Evolutionary conservation across 2,329 filamentous ascomycete genomes (phyloP).

Genomic region (Chrysoporthe deuterocubensis): DNA sequence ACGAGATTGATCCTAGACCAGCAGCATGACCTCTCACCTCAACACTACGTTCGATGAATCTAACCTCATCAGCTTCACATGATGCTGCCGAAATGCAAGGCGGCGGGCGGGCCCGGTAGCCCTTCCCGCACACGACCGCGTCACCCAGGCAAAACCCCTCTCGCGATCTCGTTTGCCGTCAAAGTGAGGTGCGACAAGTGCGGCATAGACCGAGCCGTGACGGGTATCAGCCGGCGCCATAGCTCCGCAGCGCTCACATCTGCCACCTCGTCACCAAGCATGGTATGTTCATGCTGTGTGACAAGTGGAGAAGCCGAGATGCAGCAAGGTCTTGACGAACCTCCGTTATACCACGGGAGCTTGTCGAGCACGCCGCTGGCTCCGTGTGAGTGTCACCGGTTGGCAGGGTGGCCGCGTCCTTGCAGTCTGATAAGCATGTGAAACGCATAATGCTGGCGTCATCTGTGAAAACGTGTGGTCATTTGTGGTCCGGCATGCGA

Average conservation of each 20-base stretch:
- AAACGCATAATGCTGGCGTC: not conserved
- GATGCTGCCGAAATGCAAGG: slow-evolving; percentile 4
- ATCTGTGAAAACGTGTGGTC: not conserved
- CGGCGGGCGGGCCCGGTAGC: slow-evolving; percentile 11
- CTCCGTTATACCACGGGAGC: not conserved
- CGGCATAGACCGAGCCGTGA: slow-evolving; percentile 11
- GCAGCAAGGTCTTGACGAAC: not conserved
- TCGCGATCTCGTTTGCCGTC: not conserved
- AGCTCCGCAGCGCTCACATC: not conserved
- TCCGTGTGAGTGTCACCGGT: not conserved
- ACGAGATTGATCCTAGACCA: not conserved
- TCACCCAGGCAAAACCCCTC: not conserved
- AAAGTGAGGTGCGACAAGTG: not conserved
- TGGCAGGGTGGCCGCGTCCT: not conserved
- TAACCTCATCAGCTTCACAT: slow-evolving; percentile 13
- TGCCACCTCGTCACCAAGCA: not conserved
- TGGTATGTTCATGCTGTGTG: slow-evolving; percentile 7
- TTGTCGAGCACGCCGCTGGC: not conserved
- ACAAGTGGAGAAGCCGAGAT: slow-evolving; percentile 6
- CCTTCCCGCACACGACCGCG: not conserved
- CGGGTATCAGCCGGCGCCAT: not conserved
- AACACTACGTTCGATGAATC: not conserved
- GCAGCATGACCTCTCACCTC: not conserved
- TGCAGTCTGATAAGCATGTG: not conserved
- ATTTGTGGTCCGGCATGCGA: not conserved